These are phyloP conservation scores for Yamadazyma conglobata DNA, from an alignment of 1,139 yeast species.

Conservation along the genomic window DNA sequence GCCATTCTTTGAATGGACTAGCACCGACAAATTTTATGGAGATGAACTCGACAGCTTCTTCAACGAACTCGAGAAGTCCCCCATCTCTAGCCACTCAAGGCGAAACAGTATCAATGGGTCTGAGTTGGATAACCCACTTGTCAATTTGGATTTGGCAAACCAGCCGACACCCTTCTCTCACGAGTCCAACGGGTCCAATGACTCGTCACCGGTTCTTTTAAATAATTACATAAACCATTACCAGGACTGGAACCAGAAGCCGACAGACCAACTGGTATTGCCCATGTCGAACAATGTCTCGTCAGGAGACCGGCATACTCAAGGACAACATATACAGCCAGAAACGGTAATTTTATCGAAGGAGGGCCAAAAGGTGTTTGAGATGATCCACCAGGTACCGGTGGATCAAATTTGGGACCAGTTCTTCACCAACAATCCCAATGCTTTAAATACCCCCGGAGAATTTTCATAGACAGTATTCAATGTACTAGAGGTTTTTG, in stretches of 20 bases:
- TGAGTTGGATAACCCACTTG: slow-evolving; percentile 3
- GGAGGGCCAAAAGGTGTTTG: slow-evolving; percentile 56
- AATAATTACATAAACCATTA: slow-evolving; percentile 2
- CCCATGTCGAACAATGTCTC: neutral
- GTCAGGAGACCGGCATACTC: neutral
- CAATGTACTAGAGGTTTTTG: too few species aligned
- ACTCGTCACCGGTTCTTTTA: slow-evolving; percentile 12
- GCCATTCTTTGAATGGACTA: slow-evolving; percentile 30
- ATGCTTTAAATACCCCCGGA: too few species aligned
- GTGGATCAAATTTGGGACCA: slow-evolving; percentile 77
- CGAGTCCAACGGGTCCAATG: slow-evolving; percentile 11
- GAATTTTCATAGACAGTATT: too few species aligned
- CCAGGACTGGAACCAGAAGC: slow-evolving; percentile 1
- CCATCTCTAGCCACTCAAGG: slow-evolving; percentile 18
- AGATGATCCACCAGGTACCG: slow-evolving; percentile 63
- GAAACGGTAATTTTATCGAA: slow-evolving; percentile 14
- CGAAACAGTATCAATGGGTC: slow-evolving; percentile 13
- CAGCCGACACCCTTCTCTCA: slow-evolving; percentile 9
- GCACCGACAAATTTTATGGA: slow-evolving; percentile 10
- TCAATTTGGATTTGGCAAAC: slow-evolving; percentile 1
- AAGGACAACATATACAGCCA: neutral
- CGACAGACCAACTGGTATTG: neutral
- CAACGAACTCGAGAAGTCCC: slow-evolving; percentile 37
- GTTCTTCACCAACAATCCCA: slow-evolving; percentile 43
- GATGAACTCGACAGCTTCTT: slow-evolving; percentile 29